Evolutionary conservation across 129 eudicot species (phyloP).

Genomic region (Ambrosia artemisiifolia): DNA sequence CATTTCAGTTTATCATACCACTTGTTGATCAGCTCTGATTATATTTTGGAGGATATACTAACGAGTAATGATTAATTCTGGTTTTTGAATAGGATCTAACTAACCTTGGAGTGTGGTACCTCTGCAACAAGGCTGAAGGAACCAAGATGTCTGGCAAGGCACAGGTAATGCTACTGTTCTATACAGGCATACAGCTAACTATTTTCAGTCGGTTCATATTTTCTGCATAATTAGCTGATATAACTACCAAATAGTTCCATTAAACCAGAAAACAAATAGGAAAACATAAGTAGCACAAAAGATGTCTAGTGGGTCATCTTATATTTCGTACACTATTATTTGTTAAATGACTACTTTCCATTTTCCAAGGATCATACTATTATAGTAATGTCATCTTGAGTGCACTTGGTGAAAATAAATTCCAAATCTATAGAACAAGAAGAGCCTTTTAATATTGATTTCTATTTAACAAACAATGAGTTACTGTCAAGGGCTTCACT

Average conservation of each 20-base stretch:
- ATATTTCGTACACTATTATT: neutral
- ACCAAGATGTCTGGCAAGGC: conserved; percentile 31
- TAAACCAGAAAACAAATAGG: neutral
- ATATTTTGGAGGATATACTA: conserved; percentile 14
- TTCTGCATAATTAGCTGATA: neutral
- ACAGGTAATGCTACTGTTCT: conserved; percentile 21
- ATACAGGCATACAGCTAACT: neutral
- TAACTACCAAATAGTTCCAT: neutral
- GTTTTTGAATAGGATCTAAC: conserved; percentile 41
- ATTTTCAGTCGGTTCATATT: neutral
- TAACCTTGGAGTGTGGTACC: conserved; percentile 54
- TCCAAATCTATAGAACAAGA: neutral
- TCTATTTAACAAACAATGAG: neutral
- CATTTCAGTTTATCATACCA: neutral
- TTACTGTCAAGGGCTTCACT: neutral
- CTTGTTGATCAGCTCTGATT: neutral
- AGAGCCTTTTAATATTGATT: neutral
- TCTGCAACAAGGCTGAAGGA: conserved; percentile 53
- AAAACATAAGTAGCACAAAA: neutral
- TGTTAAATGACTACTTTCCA: neutral
- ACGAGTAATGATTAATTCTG: neutral
- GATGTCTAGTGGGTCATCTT: neutral
- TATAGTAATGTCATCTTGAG: neutral
- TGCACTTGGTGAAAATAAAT: neutral
- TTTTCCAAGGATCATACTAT: neutral